Evolutionary conservation across 2,329 filamentous ascomycete genomes (phyloP), one percentile per base, ranked within the genome.

Genomic region (Colletotrichum musae): DNA sequence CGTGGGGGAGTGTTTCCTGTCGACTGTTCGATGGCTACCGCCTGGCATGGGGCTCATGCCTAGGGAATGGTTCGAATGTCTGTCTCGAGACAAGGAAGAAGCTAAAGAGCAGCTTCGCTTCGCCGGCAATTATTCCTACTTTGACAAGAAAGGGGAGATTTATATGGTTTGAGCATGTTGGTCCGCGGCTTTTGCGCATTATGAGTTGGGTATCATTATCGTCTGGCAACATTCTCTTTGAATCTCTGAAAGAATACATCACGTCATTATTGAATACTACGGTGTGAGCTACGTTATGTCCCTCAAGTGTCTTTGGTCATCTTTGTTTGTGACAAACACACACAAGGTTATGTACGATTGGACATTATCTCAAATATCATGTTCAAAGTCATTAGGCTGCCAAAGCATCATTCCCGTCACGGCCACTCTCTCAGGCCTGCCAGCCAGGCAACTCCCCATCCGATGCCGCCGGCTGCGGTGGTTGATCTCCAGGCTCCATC

Each of bases 401-500:
- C 28, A 32, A 32, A 2, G 28, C 3, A 32, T 6, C 9, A 9
- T 2, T 36, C 32, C 16, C 16, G 2, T 12, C 1, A 13, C 2
- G 2, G 6, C 13, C 5, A 43, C 41, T 6, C 6, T 39, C 2
- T 68, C 18, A 26, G 18, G 32, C 26, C 26, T 26, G 26, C 48
- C 48, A 59, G 6, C 26, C 15, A 0, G 65, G 60, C 28, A 68
- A 43, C 5, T 53, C 45, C 7, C 6, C n/a, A 4, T 50, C 60
- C 6, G 13, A 47, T 5, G n/a, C 4, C 5, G 13, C n/a, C 0
- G 28, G 12, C 13, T 3, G 3, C 18, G 12, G 6, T 6, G 6
- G 26, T 3, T 53, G 58, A 32, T 43, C 16, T 13, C 52, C 71
- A 13, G 74, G 76, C 67, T 83, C 81, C 39, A 87, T 83, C 1